phyloP scores from a whole-genome alignment of 2,329 filamentous ascomycete species.

The Paraphaeosphaeria minitans region DNA sequence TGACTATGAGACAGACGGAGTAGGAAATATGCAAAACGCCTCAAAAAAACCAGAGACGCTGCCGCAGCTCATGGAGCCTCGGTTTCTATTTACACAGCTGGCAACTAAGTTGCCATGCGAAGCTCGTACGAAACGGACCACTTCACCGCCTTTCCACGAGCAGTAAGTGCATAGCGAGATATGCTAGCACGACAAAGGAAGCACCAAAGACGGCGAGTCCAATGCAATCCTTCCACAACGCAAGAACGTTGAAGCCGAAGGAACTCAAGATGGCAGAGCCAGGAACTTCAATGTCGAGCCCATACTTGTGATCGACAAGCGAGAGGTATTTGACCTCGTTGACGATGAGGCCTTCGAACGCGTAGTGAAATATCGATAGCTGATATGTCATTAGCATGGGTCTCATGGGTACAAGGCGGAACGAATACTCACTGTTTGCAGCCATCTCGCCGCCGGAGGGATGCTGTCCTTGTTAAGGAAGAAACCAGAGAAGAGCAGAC shows the following conservation, averaged over 20 bases:
- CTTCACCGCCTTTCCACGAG: conserved; percentile 82
- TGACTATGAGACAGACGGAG: neutral
- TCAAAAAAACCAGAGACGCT: neutral
- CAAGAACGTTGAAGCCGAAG: conserved; percentile 90
- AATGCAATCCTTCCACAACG: conserved; percentile 82
- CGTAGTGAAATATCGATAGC: conserved; percentile 97
- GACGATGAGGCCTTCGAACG: conserved; percentile 93
- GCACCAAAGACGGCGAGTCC: conserved; percentile 82
- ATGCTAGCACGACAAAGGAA: conserved; percentile 85
- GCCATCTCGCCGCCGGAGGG: conserved; percentile 81
- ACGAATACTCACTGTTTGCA: conserved; percentile 70
- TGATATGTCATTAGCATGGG: conserved; percentile 39
- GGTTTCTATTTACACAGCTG: conserved; percentile 1
- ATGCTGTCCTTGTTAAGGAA: conserved; percentile 95
- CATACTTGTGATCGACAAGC: conserved; percentile 91
- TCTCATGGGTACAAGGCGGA: neutral
- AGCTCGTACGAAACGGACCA: neutral
- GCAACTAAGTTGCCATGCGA: neutral
- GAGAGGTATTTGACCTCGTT: conserved; percentile 93
- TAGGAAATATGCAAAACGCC: conserved; percentile 6
- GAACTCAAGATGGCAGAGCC: conserved; percentile 92
- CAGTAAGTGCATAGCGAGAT: conserved; percentile 89
- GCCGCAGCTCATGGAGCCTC: neutral
- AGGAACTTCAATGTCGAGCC: conserved; percentile 93
- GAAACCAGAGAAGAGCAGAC: conserved; percentile 89